Conservation (phyloP, 768 basidiomycete genomes). For the Naganishia onofrii region DNA sequence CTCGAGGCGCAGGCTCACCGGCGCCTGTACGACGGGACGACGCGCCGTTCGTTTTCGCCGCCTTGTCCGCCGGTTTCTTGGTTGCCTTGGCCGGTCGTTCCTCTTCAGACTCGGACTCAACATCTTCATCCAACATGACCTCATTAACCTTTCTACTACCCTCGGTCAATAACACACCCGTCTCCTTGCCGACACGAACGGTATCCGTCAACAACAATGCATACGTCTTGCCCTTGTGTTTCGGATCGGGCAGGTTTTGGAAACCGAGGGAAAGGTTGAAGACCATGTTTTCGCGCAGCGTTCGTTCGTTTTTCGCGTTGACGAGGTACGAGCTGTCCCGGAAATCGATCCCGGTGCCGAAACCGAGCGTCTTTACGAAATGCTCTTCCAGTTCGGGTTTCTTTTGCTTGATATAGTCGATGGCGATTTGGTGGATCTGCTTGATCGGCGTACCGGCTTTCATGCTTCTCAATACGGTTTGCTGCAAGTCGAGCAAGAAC, state of each 20-base stretch:
- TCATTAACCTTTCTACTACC: slow-evolving; percentile 81
- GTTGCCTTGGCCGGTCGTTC: slow-evolving; percentile 58
- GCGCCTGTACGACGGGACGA: slow-evolving; percentile 34
- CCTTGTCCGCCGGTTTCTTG: slow-evolving; percentile 59
- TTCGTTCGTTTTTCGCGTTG: slow-evolving; percentile 71
- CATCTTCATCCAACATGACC: slow-evolving; percentile 58
- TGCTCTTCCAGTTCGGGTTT: slow-evolving; percentile 76
- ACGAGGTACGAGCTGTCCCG: slow-evolving; percentile 81
- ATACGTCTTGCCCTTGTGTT: slow-evolving; percentile 71
- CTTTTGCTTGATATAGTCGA: slow-evolving; percentile 69
- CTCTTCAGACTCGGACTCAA: slow-evolving; percentile 53
- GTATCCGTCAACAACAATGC: slow-evolving; percentile 85
- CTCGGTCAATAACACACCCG: slow-evolving; percentile 66
- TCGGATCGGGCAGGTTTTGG: slow-evolving; percentile 71
- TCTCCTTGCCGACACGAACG: slow-evolving; percentile 67
- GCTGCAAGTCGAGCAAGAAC: slow-evolving; percentile 72
- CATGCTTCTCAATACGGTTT: slow-evolving; percentile 69
- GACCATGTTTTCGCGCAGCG: slow-evolving; percentile 75
- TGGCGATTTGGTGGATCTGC: slow-evolving; percentile 76
- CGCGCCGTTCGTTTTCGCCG: slow-evolving; percentile 37
- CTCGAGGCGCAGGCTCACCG: slow-evolving; percentile 42
- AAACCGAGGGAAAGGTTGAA: slow-evolving; percentile 83
- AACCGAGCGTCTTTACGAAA: slow-evolving; percentile 85
- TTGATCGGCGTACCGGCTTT: slow-evolving; percentile 73
- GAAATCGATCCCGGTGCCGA: slow-evolving; percentile 91